Evolutionary conservation across 306 rosid species (phyloP).

Genomic region (Lupinus albus): DNA sequence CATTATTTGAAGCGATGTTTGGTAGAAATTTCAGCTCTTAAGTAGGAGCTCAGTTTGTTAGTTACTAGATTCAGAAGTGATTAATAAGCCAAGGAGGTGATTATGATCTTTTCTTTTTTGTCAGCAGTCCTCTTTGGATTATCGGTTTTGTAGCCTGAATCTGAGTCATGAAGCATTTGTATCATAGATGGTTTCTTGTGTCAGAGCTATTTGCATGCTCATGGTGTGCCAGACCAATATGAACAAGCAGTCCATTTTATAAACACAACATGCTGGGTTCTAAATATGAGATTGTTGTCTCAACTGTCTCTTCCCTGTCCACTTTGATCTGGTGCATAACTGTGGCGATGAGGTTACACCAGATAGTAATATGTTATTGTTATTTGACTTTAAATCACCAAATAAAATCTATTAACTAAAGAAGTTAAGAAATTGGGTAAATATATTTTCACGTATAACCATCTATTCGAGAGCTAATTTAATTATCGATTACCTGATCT

Average conservation of each 20-base stretch:
- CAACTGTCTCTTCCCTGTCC: conserved; percentile 3
- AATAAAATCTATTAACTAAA: neutral
- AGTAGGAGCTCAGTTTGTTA: neutral
- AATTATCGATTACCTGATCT: neutral
- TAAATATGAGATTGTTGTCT: conserved; percentile 19
- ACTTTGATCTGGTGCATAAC: neutral
- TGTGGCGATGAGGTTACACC: neutral
- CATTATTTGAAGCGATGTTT: conserved; percentile 11
- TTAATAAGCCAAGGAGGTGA: neutral
- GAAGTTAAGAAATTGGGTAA: neutral
- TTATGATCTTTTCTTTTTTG: neutral
- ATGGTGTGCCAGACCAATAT: conserved; percentile 2
- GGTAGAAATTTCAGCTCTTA: conserved; percentile 5
- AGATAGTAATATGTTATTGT: neutral
- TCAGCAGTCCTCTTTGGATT: neutral
- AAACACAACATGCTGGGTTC: conserved; percentile 13
- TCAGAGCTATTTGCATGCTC: conserved; percentile 18
- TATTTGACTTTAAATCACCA: neutral
- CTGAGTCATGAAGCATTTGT: neutral
- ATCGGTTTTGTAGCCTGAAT: neutral
- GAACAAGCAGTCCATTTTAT: conserved; percentile 7
- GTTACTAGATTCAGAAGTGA: conserved; percentile 15
- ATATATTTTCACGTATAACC: neutral
- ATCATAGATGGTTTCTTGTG: conserved; percentile 1
- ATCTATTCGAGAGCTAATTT: neutral